Evolutionary conservation across 2,329 filamentous ascomycete genomes (phyloP), one percentile per base, ranked within the genome.

Genomic region (Botrytis aclada): DNA sequence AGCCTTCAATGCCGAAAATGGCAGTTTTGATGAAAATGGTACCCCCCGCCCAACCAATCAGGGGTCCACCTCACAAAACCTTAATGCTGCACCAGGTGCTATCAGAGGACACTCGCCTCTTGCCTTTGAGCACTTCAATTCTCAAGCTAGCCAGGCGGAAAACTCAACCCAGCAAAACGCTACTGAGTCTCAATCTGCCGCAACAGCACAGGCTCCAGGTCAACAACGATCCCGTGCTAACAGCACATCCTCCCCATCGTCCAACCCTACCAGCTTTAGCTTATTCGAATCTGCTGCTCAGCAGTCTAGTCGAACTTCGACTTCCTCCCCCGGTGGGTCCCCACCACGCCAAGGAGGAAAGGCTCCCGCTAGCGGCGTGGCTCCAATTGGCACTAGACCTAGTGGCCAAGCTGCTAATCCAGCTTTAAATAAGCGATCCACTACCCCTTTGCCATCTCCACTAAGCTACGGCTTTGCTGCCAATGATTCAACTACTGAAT

Each of bases 351-450:
- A 89, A 75, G 87, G 89, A 70, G 89, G 88, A 83, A 81, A 88
- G 75, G 85, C 84, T 66, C 82, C 85, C 67, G 87, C 87, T 72
- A 86, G 87, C 73, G 86, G 92, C 7, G 94, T 98, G 70, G 95
- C 94, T 34, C 95, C 96, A 29, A 98, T 98, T 78, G 96, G 96
- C 76, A 98, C 95, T 73, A 92, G 96, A 62, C 95, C 95, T 5
- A 87, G 88, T 29, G 88, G 81, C 84, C 58, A 86, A 88, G 74
- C 85, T 37, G 81, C 85, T 45, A 91, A 90, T 79, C 86, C 88
- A 47, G 85, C 87, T 16, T 82, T 93, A 77, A 92, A 87, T 82
- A 81, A 82, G 73, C 93, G 93, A 74, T 93, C 95, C 0, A 97
- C 93, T 12, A 97, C 95, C 4, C 95, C 95, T 71, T 87, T 97